A percentile compares a stretch with the other conserved stretches of the same genome.
phyloP scores from a whole-genome alignment of 495 filamentous ascomycete species.

The Tuber aestivum region DNA sequence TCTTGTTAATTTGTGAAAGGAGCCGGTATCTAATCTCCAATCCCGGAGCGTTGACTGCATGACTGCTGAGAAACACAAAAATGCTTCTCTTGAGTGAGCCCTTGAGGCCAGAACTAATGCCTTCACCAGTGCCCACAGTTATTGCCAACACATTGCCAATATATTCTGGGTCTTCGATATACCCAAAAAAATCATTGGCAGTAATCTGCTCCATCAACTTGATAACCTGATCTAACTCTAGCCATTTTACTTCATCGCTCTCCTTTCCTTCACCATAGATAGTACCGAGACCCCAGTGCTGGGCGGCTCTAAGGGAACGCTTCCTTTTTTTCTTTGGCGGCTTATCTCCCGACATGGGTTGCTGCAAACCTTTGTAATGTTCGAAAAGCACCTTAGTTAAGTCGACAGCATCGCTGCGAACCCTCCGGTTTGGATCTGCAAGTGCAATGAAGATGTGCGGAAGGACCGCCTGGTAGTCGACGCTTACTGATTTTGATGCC shows the following conservation, averaged over 20 bases:
- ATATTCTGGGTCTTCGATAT: constrained; percentile 64
- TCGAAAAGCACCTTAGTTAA: constrained; percentile 51
- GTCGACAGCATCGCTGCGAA: constrained; percentile 67
- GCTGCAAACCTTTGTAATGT: constrained; percentile 39
- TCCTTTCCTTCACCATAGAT: constrained; percentile 55
- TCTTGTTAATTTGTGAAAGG: constrained; percentile 61
- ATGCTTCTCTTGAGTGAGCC: constrained; percentile 59
- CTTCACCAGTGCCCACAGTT: constrained; percentile 47
- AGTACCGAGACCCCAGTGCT: constrained; percentile 51
- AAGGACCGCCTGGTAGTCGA: constrained; percentile 69
- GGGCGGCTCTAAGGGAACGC: constrained; percentile 35
- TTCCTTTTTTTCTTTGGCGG: constrained; percentile 45
- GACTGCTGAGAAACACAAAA: constrained; percentile 66
- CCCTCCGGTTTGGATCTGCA: constrained; percentile 62
- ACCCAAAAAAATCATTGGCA: constrained; percentile 71
- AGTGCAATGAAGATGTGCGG: constrained; percentile 72
- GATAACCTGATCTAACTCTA: constrained; percentile 53
- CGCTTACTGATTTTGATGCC: constrained; percentile 43
- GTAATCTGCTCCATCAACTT: constrained; percentile 60
- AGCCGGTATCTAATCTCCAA: constrained; percentile 62
- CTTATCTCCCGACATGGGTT: constrained; percentile 42
- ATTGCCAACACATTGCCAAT: constrained; percentile 57
- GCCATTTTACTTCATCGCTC: constrained; percentile 52
- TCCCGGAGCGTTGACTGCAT: constrained; percentile 61
- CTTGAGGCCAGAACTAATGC: constrained; percentile 50